Conservation (phyloP, 108 stramenopile species). For the Pseudonitzschia delicatissima region DNA sequence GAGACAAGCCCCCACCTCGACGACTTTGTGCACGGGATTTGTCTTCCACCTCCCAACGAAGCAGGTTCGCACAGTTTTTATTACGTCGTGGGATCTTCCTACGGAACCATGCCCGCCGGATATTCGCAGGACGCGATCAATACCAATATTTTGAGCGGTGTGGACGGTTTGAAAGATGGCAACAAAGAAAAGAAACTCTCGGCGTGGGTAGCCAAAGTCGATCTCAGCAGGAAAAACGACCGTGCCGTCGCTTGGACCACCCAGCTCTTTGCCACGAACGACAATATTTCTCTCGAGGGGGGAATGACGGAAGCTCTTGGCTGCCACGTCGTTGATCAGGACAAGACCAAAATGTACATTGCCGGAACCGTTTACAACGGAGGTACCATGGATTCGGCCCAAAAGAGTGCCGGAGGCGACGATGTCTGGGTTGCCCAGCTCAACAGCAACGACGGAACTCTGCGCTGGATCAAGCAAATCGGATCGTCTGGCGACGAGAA, state of each 20-base stretch:
- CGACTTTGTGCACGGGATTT: neutral
- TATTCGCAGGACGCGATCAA: neutral
- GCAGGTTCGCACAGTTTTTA: neutral
- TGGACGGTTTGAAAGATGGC: neutral
- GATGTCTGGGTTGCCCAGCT: constrained; percentile 37
- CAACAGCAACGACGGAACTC: constrained; percentile 16
- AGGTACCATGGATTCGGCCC: neutral
- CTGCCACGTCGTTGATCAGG: constrained; percentile 11
- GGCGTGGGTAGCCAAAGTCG: constrained; percentile 20
- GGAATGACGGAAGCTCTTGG: constrained; percentile 8
- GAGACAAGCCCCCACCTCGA: neutral
- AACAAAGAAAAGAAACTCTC: constrained; percentile 6
- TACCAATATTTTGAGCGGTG: neutral
- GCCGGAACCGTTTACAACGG: constrained; percentile 29
- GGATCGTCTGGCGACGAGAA: constrained; percentile 27
- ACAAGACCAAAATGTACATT: constrained; percentile 5
- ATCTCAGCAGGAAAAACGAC: neutral
- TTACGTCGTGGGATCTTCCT: constrained; percentile 21
- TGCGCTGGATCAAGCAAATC: constrained; percentile 16
- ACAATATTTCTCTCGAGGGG: neutral
- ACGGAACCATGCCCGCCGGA: constrained; percentile 12
- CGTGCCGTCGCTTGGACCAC: constrained; percentile 12
- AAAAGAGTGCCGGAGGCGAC: constrained; percentile 21
- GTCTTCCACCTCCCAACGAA: neutral
- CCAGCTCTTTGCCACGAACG: constrained; percentile 4